These are phyloP conservation scores for Hansenula lynferdii DNA, from an alignment of 1,139 yeast genomes.

Conservation along the genomic window DNA sequence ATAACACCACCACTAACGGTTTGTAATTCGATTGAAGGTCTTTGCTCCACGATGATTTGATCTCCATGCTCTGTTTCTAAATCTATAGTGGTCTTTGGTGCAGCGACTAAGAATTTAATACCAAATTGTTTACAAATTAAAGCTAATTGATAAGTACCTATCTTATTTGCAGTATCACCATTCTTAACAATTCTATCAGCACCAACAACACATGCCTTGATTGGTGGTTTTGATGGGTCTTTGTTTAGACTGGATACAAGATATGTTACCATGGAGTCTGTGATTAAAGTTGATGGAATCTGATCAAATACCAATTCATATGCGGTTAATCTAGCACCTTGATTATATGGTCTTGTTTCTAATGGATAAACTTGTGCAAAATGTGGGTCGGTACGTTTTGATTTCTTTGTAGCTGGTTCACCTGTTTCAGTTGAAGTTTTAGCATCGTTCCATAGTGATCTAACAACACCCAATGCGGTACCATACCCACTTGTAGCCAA, in stretches of 20 bases:
- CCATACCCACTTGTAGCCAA: conserved; percentile 98
- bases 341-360: conserved; percentile 96
- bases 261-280: conserved; percentile 91
- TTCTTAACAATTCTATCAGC: conserved; percentile 92
- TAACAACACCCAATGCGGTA: conserved; percentile 88
- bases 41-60: conserved; percentile 78
- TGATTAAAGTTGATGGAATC: conserved; percentile 83
- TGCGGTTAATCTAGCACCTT: conserved; percentile 91
- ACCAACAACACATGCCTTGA: conserved; percentile 90
- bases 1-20: conserved; percentile 65
- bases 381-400: conserved; percentile 23
- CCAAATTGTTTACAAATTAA: conserved; percentile 50
- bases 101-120: conserved; percentile 86
- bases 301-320: conserved; percentile 81
- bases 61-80: conserved; percentile 60
- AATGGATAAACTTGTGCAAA: conserved; percentile 73
- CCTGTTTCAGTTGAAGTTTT: conserved; percentile 21
- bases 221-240: conserved; percentile 38
- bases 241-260: conserved; percentile 37
- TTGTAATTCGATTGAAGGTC: conserved; percentile 78
- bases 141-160: conserved; percentile 92
- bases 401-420: conserved; percentile 25
- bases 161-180: conserved; percentile 96
- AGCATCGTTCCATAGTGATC: conserved; percentile 56
- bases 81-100: conserved; percentile 91